phyloP scores from a whole-genome alignment of 2,329 filamentous ascomycete genomes.

The Claviceps sp. region DNA sequence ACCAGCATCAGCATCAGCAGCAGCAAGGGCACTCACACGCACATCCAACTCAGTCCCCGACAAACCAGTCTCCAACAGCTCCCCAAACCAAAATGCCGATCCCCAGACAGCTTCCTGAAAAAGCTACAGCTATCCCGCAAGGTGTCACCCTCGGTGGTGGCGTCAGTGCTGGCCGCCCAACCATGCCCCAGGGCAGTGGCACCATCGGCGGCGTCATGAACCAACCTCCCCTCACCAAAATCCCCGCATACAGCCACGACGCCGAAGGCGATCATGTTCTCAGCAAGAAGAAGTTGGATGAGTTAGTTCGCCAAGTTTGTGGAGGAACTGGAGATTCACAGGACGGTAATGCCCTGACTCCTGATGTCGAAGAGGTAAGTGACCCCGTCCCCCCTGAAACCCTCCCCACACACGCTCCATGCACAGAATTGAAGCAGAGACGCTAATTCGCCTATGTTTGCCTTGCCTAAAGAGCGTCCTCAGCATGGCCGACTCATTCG shows the following conservation, averaged over 20 bases:
- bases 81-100: constrained; percentile 61
- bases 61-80: constrained; percentile 26
- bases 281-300: constrained; percentile 96
- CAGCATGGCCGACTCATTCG: constrained; percentile 82
- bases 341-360: constrained; percentile 65
- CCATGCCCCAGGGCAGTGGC: constrained; percentile 64
- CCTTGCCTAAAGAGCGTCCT: constrained; percentile 59
- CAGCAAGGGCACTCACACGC: constrained; percentile 33
- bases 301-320: constrained; percentile 86
- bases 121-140: constrained; percentile 54
- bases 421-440: neutral
- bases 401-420: neutral
- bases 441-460: constrained; percentile 6
- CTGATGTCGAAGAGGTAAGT: constrained; percentile 88
- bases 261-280: constrained; percentile 84
- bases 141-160: constrained; percentile 59
- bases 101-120: constrained; percentile 60
- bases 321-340: constrained; percentile 61
- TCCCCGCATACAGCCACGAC: constrained; percentile 75
- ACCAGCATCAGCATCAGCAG: constrained; percentile 18
- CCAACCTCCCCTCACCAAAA: constrained; percentile 71
- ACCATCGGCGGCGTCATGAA: constrained; percentile 71
- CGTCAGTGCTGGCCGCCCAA: constrained; percentile 58
- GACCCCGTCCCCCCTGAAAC: neutral
- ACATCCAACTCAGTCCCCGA: constrained; percentile 32